phyloP scores from a whole-genome alignment of 768 basidiomycete species.

The Baorangia bicolor region DNA sequence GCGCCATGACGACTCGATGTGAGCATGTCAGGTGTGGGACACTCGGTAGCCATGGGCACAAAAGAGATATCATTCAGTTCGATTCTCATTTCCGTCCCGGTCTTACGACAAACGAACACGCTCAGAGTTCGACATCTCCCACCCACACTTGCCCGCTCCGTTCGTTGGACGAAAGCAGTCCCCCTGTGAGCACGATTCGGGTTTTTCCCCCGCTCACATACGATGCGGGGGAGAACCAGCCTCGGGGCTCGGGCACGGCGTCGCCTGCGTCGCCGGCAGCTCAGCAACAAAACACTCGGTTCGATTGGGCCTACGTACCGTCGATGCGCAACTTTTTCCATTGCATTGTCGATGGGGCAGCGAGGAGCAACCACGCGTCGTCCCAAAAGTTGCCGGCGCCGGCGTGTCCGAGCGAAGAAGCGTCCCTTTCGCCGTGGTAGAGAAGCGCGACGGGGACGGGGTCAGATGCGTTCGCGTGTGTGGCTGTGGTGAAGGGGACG shows the following conservation, averaged over 20 bases:
- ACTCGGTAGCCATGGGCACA: too few species aligned
- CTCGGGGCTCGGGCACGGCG: constrained; percentile 33
- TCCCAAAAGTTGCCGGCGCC: constrained; percentile 42
- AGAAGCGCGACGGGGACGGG: constrained; percentile 31
- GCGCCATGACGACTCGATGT: too few species aligned
- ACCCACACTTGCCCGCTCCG: constrained; percentile 43
- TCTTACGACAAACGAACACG: too few species aligned
- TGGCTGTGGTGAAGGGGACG: constrained; percentile 18
- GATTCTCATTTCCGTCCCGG: too few species aligned
- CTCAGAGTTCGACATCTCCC: constrained; percentile 30
- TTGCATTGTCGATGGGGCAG: constrained; percentile 7
- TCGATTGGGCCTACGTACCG: not conserved
- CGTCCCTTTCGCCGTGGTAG: constrained; percentile 38
- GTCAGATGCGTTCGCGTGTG: not conserved
- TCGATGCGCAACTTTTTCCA: constrained; percentile 28
- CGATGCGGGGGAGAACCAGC: constrained; percentile 42
- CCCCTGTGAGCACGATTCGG: constrained; percentile 38
- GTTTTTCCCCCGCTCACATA: constrained; percentile 25
- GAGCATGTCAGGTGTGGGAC: too few species aligned
- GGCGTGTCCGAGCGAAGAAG: constrained; percentile 37
- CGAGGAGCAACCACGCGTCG: constrained; percentile 38
- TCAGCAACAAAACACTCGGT: not conserved
- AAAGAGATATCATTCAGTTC: too few species aligned
- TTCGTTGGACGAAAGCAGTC: constrained; percentile 41
- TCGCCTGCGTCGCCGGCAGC: not conserved